Percentiles rank a stretch among this genome's conserved stretches.
phyloP scores from a whole-genome alignment of 495 filamentous ascomycete genomes.

The Niebla homalea region DNA sequence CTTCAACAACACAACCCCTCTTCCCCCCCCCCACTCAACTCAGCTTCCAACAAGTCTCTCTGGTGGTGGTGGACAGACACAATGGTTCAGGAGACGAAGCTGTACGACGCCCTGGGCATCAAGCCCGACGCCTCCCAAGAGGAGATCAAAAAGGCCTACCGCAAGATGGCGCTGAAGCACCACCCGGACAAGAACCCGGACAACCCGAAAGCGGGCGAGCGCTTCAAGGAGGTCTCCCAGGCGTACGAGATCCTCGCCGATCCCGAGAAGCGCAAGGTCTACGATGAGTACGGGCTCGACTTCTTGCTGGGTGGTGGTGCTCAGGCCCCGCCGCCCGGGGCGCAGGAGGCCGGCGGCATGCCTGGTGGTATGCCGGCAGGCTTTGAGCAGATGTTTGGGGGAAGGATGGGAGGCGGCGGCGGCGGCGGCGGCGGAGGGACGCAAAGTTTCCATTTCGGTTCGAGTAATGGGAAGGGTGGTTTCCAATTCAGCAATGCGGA shows the following conservation, averaged over 20 bases:
- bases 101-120: conserved; percentile 67
- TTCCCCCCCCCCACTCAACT: too few relatives aligned
- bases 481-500: conserved; percentile 77
- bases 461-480: conserved; percentile 38
- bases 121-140: conserved; percentile 72
- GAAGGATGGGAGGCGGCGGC: conserved; percentile 38
- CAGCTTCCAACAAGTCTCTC: not conserved
- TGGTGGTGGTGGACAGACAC: conserved; percentile 16
- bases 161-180: conserved; percentile 79
- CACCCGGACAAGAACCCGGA: conserved; percentile 98
- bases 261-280: conserved; percentile 90
- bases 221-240: conserved; percentile 91
- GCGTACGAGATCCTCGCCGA: conserved; percentile 97
- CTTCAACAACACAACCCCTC: too few relatives aligned
- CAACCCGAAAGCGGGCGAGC: conserved; percentile 68
- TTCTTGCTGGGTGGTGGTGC: conserved; percentile 77
- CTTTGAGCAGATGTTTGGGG: conserved; percentile 7
- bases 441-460: conserved; percentile 65
- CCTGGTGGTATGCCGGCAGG: conserved; percentile 32
- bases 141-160: conserved; percentile 94
- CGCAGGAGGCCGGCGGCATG: conserved; percentile 41
- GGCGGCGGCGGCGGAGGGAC: conserved; percentile 37
- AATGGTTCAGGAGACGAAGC: conserved; percentile 80
- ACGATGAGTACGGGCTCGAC: conserved; percentile 90
- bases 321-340: conserved; percentile 46